Conservation (phyloP, 345 rosid genomes). For the Corchorus olitorius region DNA sequence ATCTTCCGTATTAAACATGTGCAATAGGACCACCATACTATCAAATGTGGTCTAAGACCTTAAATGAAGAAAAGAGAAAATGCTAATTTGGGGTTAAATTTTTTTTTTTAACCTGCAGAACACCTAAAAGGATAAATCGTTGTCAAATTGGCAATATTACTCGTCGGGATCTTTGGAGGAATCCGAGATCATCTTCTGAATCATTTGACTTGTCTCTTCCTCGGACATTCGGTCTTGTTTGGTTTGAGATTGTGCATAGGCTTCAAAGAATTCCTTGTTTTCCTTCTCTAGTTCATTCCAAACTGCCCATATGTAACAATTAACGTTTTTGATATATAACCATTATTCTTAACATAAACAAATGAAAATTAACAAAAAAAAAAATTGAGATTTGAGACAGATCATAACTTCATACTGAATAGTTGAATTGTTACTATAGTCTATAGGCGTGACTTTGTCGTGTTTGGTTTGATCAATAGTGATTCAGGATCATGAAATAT, state of each 20-base stretch:
- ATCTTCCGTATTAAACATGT: neutral
- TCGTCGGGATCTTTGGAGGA: slow-evolving; percentile 53
- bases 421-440: neutral
- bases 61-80: no score
- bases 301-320: slow-evolving; percentile 38
- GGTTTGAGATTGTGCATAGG: slow-evolving; percentile 58
- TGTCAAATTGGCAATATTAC: slow-evolving; percentile 27
- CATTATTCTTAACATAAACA: neutral
- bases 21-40: slow-evolving; percentile 1
- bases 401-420: neutral
- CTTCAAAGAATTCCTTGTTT: slow-evolving; percentile 88
- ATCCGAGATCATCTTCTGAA: slow-evolving; percentile 67
- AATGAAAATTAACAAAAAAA: neutral
- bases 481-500: neutral
- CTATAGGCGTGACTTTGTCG: neutral
- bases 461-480: neutral
- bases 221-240: slow-evolving; percentile 75
- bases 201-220: slow-evolving; percentile 82
- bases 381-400: neutral
- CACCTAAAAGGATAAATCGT: slow-evolving; percentile 26
- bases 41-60: neutral
- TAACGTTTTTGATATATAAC: neutral
- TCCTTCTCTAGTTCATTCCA: slow-evolving; percentile 95
- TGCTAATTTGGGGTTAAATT: no score
- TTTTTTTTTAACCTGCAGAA: neutral